Percentiles rank a stretch among this genome's conserved stretches.
Evolutionary conservation across 306 rosid species (phyloP).

Genomic region (Vachellia pachyceras): DNA sequence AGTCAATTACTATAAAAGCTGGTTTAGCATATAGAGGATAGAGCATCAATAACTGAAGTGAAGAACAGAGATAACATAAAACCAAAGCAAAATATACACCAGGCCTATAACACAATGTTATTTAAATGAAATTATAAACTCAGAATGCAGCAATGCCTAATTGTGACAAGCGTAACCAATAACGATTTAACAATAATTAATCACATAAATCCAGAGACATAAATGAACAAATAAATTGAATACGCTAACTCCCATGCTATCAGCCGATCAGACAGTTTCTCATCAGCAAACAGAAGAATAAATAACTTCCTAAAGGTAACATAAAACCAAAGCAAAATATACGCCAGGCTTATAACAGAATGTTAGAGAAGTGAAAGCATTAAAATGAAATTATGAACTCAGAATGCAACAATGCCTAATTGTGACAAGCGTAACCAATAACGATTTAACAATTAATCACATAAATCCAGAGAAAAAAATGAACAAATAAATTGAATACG

Average conservation of each 20-base stretch:
- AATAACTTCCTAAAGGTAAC: background rate
- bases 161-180: background rate
- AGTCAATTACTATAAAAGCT: background rate
- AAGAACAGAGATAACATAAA: conserved; percentile 10
- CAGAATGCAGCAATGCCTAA: background rate
- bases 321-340: conserved; percentile 13
- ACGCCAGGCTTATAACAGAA: conserved; percentile 28
- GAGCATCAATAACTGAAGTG: conserved; percentile 15
- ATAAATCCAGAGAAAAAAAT: background rate
- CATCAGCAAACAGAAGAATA: conserved; percentile 1
- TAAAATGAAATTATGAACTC: background rate
- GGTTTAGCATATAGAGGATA: background rate
- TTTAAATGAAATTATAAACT: background rate
- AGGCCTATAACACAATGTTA: conserved; percentile 30
- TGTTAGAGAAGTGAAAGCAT: conserved; percentile 7
- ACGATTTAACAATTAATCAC: background rate
- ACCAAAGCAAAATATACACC: conserved; percentile 18
- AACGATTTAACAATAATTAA: background rate
- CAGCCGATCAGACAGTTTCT: conserved; percentile 15
- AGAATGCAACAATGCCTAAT: background rate
- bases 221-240: background rate
- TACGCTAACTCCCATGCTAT: background rate
- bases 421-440: background rate
- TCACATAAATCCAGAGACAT: background rate
- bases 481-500: background rate